These are phyloP conservation scores for Phyllosticta citrichinensis DNA, from an alignment of 2,329 filamentous ascomycete genomes.

Conservation along the genomic window DNA sequence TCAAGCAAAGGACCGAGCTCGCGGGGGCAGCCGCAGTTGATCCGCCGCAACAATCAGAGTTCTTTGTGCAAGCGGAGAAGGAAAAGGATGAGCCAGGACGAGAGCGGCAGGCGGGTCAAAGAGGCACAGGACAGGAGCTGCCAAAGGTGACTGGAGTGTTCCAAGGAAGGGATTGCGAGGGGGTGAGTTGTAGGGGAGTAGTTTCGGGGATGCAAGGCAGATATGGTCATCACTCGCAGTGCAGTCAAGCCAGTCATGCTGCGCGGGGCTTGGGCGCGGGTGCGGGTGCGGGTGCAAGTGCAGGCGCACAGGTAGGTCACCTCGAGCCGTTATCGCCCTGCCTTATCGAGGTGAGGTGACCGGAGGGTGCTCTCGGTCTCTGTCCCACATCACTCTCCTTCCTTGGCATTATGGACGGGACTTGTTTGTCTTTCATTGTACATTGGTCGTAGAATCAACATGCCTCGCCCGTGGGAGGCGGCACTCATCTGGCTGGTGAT, in stretches of 20 bases:
- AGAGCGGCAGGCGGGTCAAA: not conserved
- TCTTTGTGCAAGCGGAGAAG: not conserved
- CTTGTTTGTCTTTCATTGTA: not conserved
- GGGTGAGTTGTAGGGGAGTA: not conserved
- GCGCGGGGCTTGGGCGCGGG: not conserved
- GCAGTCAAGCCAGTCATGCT: constrained; percentile 10
- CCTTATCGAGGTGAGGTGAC: constrained; percentile 7
- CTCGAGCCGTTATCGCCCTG: not conserved
- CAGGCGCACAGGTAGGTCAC: not conserved
- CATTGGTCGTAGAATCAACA: not conserved
- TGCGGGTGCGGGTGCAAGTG: not conserved
- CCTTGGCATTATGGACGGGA: no score
- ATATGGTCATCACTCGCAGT: no score
- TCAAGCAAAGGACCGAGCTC: not conserved
- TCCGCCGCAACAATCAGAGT: not conserved
- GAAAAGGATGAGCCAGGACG: not conserved
- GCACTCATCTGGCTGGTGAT: constrained; percentile 1
- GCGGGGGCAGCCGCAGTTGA: constrained; percentile 6
- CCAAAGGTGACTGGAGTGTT: not conserved
- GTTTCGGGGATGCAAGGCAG: constrained; percentile 8
- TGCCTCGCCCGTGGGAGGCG: not conserved
- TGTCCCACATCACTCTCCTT: not conserved
- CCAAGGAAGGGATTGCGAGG: no score
- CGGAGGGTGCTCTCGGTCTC: not conserved
- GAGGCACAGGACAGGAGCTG: not conserved